Evolutionary conservation across 768 basidiomycete genomes (phyloP).

Genomic region (Suillus bovinus): DNA sequence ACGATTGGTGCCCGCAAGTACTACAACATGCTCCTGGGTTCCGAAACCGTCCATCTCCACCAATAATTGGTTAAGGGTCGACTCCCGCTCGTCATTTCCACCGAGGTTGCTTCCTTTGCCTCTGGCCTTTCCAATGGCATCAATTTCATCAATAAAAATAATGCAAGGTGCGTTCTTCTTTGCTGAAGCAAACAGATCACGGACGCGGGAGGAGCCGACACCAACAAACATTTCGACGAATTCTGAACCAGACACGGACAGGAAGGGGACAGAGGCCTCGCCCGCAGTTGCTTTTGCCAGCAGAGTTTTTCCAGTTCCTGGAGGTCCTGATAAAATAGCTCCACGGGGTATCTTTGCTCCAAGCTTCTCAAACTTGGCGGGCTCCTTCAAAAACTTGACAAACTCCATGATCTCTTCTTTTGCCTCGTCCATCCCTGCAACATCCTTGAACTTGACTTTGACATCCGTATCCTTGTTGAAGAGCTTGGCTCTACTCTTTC

Average conservation of each 20-base stretch:
- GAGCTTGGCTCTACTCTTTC: constrained; percentile 90
- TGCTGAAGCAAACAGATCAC: constrained; percentile 96
- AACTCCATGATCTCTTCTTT: constrained; percentile 99
- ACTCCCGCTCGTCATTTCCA: constrained; percentile 97
- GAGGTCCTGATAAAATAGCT: constrained; percentile 92
- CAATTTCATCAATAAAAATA: constrained; percentile 99
- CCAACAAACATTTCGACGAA: constrained; percentile 99
- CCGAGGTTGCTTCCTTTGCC: constrained; percentile 78
- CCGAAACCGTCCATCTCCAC: constrained; percentile 99
- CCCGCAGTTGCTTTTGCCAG: constrained; percentile 98
- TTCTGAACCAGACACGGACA: constrained; percentile 97
- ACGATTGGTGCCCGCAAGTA: constrained; percentile 95
- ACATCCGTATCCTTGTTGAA: constrained; percentile 98
- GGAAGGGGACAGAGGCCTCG: constrained; percentile 96
- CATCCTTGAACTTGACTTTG: constrained; percentile 91
- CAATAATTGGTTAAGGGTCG: constrained; percentile 93
- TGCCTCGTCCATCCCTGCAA: constrained; percentile 99
- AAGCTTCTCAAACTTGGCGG: constrained; percentile 89
- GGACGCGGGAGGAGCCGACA: constrained; percentile 95
- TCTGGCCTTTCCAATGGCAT: constrained; percentile 96
- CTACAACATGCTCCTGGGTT: constrained; percentile 95
- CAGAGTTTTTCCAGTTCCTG: constrained; percentile 97
- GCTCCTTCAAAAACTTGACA: constrained; percentile 98
- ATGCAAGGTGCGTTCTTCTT: constrained; percentile 98
- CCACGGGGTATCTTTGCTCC: constrained; percentile 98